Evolutionary conservation across 2,329 filamentous ascomycete species (phyloP), one percentile per base, ranked within the genome.

Genomic region (Pseudogymnoascus sp.): DNA sequence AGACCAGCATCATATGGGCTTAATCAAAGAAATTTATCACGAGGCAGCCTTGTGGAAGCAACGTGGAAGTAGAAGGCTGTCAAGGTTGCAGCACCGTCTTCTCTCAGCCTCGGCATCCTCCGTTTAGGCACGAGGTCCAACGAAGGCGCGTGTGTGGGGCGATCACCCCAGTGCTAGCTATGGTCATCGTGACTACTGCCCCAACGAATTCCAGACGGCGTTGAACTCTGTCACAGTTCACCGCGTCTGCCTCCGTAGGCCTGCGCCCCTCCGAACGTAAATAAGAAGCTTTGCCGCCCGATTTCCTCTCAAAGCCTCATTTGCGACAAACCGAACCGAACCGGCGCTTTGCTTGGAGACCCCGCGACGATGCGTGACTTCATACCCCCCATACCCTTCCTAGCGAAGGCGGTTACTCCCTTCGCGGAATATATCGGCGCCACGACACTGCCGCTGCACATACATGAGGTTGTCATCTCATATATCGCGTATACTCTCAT

Each of bases 401-500:
- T 84, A 42, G 71, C 75, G 64, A 72, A 75, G 62, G 80, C 84
- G 63, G 76, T 86, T 60, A 79, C 86, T 72, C 89, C 88, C 14
- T 79, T 85, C 71, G 85, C 89, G 65, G 82, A 88, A 68, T 78
- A 76, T 64, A 76, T 88, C 63, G 75, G 77, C 60, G 78, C 93
- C 52, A 78, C 83, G 7, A 87, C 87, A 5, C 82, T 94, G 19
- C 87, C 89, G 14, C 76, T 89, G 58, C 91, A 95, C 75, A 80
- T 90, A 69, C 90, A 94, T 77, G 89, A 95, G 75, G 81, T 93
- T 59, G 65, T 90, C 62, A 76, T 84, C 66, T 84, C 86, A 25
- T 85, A 86, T 63, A 67, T 83, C 33, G 75, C 89, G 66, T 95
- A 95, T 78, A 84, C 87, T 61, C 74, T 86, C 69, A 82, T 90